Conservation (phyloP, 2,329 filamentous ascomycete species). For the Stromatinia cepivora region DNA sequence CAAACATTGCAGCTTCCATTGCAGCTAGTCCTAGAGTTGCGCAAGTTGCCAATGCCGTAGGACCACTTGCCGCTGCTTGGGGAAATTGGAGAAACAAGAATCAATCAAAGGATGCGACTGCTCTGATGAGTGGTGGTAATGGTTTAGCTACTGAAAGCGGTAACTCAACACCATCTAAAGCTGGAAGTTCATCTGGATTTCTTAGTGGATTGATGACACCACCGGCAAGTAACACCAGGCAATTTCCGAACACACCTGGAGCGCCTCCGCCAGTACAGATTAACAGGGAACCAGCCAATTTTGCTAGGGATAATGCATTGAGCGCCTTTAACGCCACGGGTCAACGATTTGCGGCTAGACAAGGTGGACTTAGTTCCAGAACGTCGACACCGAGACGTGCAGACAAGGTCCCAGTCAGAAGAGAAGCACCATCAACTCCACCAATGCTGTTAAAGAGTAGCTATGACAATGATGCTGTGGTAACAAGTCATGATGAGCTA, state of each 20-base stretch:
- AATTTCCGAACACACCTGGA: constrained; percentile 17
- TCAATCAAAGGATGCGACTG: constrained; percentile 42
- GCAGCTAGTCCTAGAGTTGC: constrained; percentile 71
- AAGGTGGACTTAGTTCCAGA: constrained; percentile 38
- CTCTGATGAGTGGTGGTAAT: constrained; percentile 26
- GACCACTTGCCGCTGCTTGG: constrained; percentile 82
- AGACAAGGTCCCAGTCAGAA: constrained; percentile 45
- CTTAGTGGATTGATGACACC: constrained; percentile 84
- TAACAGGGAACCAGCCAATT: constrained; percentile 48
- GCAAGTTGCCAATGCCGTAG: constrained; percentile 79
- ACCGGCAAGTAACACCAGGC: constrained; percentile 59
- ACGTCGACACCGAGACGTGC: constrained; percentile 41
- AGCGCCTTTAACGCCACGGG: constrained; percentile 63
- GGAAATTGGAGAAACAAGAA: constrained; percentile 78
- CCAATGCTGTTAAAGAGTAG: constrained; percentile 60
- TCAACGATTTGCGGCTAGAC: constrained; percentile 56
- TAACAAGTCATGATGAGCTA: constrained; percentile 42
- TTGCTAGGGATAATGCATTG: constrained; percentile 12
- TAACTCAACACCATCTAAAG: constrained; percentile 29
- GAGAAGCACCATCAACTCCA: constrained; percentile 50
- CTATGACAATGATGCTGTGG: constrained; percentile 62
- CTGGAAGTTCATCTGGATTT: constrained; percentile 55
- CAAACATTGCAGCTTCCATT: constrained; percentile 75
- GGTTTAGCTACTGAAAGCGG: constrained; percentile 32
- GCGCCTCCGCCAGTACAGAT: constrained; percentile 39